These are phyloP conservation scores for Pleurotus platypus DNA, from an alignment of 768 basidiomycete species.

Conservation along the genomic window DNA sequence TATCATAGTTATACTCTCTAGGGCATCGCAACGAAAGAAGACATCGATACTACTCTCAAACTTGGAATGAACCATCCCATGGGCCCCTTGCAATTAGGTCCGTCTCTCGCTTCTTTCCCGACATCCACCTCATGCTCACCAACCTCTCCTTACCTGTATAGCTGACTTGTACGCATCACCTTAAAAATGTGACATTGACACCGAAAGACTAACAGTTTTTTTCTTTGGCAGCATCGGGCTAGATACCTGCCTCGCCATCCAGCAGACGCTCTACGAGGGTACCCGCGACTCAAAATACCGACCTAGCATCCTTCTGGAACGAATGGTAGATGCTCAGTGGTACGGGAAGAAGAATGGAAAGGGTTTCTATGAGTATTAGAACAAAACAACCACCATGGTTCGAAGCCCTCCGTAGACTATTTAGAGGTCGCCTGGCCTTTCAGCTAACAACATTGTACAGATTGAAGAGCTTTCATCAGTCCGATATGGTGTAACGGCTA, in stretches of 20 bases:
- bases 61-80: constrained; percentile 95
- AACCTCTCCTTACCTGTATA: constrained; percentile 13
- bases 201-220: constrained; percentile 1
- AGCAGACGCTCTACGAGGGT: constrained; percentile 83
- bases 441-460: not conserved
- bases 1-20: constrained; percentile 19
- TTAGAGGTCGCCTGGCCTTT: not conserved
- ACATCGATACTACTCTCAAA: constrained; percentile 92
- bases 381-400: constrained; percentile 9
- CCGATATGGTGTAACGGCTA: constrained; percentile 58
- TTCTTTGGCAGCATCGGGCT: constrained; percentile 80
- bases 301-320: constrained; percentile 81
- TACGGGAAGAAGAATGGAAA: constrained; percentile 89
- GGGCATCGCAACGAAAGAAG: constrained; percentile 90
- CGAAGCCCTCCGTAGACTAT: not conserved
- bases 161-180: constrained; percentile 51
- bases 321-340: constrained; percentile 98
- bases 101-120: constrained; percentile 10
- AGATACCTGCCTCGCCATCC: constrained; percentile 93
- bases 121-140: not conserved
- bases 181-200: not conserved
- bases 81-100: constrained; percentile 88
- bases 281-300: constrained; percentile 95
- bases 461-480: constrained; percentile 18
- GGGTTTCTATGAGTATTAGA: constrained; percentile 87